These are phyloP conservation scores for Murraya paniculata DNA, from an alignment of 345 rosid species.

Conservation along the genomic window DNA sequence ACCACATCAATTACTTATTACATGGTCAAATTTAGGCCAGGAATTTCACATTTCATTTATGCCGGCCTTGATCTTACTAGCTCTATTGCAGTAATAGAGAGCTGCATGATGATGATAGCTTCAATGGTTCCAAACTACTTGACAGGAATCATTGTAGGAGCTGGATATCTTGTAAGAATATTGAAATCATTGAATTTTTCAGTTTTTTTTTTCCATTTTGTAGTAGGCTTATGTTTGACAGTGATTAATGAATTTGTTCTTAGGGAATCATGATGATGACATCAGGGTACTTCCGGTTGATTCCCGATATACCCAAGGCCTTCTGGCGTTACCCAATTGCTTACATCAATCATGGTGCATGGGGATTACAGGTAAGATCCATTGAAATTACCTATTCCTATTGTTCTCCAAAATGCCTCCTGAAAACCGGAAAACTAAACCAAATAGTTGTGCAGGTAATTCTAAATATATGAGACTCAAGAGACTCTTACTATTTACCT, in stretches of 20 bases:
- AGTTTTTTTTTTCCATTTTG: neutral
- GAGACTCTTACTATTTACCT: too few relatives aligned
- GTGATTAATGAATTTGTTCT: slow-evolving; percentile 1
- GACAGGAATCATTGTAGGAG: slow-evolving; percentile 47
- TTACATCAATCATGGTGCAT: slow-evolving; percentile 45
- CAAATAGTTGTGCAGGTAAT: neutral
- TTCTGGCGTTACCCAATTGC: slow-evolving; percentile 58
- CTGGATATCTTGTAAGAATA: slow-evolving; percentile 48
- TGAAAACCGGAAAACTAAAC: neutral
- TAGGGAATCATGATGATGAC: slow-evolving; percentile 54
- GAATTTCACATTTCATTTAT: slow-evolving; percentile 30
- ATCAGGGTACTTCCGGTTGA: slow-evolving; percentile 42
- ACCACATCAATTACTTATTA: slow-evolving; percentile 35
- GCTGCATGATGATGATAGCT: slow-evolving; percentile 60
- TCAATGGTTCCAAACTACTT: slow-evolving; percentile 55
- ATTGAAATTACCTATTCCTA: slow-evolving; percentile 4
- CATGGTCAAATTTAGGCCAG: slow-evolving; percentile 47
- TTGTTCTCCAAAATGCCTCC: neutral
- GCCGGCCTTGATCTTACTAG: slow-evolving; percentile 31
- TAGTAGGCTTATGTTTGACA: neutral
- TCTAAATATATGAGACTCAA: neutral
- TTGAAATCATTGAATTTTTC: neutral
- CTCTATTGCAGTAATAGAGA: slow-evolving; percentile 48
- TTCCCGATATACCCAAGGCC: slow-evolving; percentile 43
- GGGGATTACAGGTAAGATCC: slow-evolving; percentile 47